These are phyloP conservation scores for Chlorella sorokiniana DNA, from an alignment of 139 green algal species.

Conservation along the genomic window DNA sequence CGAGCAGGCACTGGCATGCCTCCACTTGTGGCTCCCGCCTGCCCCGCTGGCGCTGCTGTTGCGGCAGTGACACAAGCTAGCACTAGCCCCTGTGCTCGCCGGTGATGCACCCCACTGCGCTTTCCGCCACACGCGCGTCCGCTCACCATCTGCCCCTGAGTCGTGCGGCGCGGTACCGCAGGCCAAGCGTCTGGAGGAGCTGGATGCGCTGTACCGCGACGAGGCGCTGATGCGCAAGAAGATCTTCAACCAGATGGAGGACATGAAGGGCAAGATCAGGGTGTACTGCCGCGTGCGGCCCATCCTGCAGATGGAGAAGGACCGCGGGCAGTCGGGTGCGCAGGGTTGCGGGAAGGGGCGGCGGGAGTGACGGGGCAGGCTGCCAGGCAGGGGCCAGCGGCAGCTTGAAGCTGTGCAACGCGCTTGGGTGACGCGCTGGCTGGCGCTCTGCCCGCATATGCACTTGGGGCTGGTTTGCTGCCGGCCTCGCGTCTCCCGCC, in stretches of 20 bases:
- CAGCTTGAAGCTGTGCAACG: too few relatives aligned
- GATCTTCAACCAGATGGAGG: constrained; percentile 89
- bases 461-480: neutral
- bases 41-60: too few relatives aligned
- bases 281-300: constrained; percentile 91
- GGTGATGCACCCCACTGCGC: neutral
- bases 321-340: constrained; percentile 35
- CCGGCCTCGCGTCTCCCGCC: neutral
- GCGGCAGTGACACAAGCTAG: too few relatives aligned
- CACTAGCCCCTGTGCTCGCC: too few relatives aligned
- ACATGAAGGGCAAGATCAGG: constrained; percentile 98
- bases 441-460: too few relatives aligned
- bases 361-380: neutral
- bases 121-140: too few relatives aligned
- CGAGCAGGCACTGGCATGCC: too few relatives aligned
- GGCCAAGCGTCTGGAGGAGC: constrained; percentile 88
- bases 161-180: constrained; percentile 30
- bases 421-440: too few relatives aligned
- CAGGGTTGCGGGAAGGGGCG: neutral
- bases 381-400: too few relatives aligned
- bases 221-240: constrained; percentile 71
- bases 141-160: neutral
- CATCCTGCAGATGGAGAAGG: constrained; percentile 84
- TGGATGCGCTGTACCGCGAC: constrained; percentile 89
- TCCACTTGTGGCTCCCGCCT: too few relatives aligned